Conservation (phyloP, 2,329 filamentous ascomycete genomes). For the Rhytidhysteron rufulum region DNA sequence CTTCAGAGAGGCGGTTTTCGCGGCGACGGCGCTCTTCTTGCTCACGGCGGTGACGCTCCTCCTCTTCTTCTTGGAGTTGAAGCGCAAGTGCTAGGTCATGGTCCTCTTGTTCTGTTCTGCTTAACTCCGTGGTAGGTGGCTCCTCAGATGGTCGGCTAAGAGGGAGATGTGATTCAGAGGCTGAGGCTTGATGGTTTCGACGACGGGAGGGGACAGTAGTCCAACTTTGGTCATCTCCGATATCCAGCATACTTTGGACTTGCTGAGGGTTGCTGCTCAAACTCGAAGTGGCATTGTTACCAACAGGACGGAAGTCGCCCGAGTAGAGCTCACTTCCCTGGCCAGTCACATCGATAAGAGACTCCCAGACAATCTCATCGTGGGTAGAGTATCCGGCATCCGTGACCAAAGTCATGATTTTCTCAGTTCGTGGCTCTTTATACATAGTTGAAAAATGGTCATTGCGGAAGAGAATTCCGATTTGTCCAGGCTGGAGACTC, state of each 20-base stretch:
- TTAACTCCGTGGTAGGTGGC: constrained; percentile 14
- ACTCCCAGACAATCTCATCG: constrained; percentile 95
- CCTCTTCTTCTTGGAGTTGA: constrained; percentile 92
- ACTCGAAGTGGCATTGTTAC: constrained; percentile 44
- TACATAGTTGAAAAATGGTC: constrained; percentile 96
- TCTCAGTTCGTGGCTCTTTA: constrained; percentile 72
- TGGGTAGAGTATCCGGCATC: constrained; percentile 87
- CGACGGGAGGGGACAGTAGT: constrained; percentile 48
- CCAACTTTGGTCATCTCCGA: constrained; percentile 48
- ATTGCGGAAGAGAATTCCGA: constrained; percentile 92
- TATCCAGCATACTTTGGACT: constrained; percentile 23
- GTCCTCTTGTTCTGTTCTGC: constrained; percentile 72
- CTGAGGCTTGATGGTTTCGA: constrained; percentile 20
- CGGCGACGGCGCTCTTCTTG: constrained; percentile 58
- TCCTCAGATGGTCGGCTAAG: constrained; percentile 9
- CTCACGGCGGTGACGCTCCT: constrained; percentile 65
- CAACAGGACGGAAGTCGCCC: constrained; percentile 85
- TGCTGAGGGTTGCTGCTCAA: constrained; percentile 21
- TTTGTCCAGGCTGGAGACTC: constrained; percentile 68
- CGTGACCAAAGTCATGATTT: constrained; percentile 81
- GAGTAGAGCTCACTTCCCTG: constrained; percentile 79
- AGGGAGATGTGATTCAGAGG: constrained; percentile 6
- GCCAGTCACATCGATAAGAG: constrained; percentile 81
- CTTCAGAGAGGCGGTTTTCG: constrained; percentile 66
- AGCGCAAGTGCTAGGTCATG: constrained; percentile 80